Percentiles rank a stretch among this genome's conserved stretches.
Conservation (phyloP, 2,329 filamentous ascomycete species). For the Nannizziopsis barbatae region DNA sequence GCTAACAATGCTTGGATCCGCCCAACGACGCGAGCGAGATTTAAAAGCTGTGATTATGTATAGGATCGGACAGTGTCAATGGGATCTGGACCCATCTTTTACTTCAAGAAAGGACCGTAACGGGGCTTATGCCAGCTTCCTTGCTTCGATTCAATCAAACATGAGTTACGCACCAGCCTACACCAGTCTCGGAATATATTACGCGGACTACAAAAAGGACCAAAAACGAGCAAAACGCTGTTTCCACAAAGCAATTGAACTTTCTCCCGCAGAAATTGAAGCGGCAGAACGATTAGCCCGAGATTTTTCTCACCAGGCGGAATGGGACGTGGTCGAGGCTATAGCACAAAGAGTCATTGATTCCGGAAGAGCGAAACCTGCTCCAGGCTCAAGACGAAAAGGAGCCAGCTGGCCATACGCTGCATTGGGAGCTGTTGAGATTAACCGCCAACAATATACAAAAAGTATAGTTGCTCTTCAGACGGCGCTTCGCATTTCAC, state of each 20-base stretch:
- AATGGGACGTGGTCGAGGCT: conserved; percentile 94
- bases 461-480: conserved; percentile 89
- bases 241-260: conserved; percentile 90
- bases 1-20: conserved; percentile 52
- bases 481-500: conserved; percentile 69
- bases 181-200: conserved; percentile 80
- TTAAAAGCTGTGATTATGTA: conserved; percentile 80
- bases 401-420: conserved; percentile 94
- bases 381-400: conserved; percentile 85
- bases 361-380: conserved; percentile 81
- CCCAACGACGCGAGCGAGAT: conserved; percentile 51
- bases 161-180: conserved; percentile 83
- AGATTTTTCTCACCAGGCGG: conserved; percentile 75
- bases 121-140: conserved; percentile 72
- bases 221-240: conserved; percentile 77
- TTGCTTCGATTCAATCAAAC: conserved; percentile 74
- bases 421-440: conserved; percentile 81
- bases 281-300: conserved; percentile 79
- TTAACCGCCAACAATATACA: conserved; percentile 85
- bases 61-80: conserved; percentile 74
- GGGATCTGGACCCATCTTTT: conserved; percentile 67
- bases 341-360: conserved; percentile 84
- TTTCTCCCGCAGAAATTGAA: conserved; percentile 74
- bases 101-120: conserved; percentile 66
- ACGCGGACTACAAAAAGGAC: conserved; percentile 81